Evolutionary conservation across 768 basidiomycete species (phyloP), one percentile per base, ranked within the genome.

Genomic region (Tylopilus sp.): DNA sequence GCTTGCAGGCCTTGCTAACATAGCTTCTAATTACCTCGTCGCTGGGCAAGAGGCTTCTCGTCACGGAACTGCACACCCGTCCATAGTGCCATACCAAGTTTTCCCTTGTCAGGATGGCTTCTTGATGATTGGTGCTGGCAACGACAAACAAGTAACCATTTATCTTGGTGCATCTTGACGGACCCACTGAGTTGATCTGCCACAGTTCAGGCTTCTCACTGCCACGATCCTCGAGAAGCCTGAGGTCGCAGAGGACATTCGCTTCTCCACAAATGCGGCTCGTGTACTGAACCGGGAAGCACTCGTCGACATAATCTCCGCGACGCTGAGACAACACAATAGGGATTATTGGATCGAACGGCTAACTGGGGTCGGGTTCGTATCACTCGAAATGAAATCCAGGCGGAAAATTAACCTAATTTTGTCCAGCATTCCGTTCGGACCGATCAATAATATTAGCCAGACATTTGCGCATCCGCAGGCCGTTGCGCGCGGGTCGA

Each of bases 101-200:
- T 94, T 96, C 67, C 81, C 87, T 0, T 96, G 93, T 66, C 80
- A 83, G 63, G 85, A 92, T 61, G 90, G 92, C 28, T 94, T 84
- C 66, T 70, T 97, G 54, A 96, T 97, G 95, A 85, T 97, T 58
- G 93, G 92, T 41, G 92, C 90, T 9, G 94, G 91, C 6, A 96
- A 93, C 67, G 83, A 96, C 65, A 86, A 82, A 59, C 91, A 92
- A 79, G 89, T 87, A 60, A 56, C 40, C 53, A 25, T 60, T 43
- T 51, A 45, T 45, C 44, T 30, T 22, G 19, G 41, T 34, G 31
- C 22, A 21, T 33, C 37, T 33, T 48, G 1, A 43, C 41, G 6
- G 51, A 54, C 29, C 17, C 48, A 42, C 57, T 65, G 52, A 61
- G 52, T 29, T 38, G 28, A 52, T 53, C 24, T 48, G 19, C 24